Conservation (phyloP, 192 early-diverging fungal genomes). For the Podila verticillata region DNA sequence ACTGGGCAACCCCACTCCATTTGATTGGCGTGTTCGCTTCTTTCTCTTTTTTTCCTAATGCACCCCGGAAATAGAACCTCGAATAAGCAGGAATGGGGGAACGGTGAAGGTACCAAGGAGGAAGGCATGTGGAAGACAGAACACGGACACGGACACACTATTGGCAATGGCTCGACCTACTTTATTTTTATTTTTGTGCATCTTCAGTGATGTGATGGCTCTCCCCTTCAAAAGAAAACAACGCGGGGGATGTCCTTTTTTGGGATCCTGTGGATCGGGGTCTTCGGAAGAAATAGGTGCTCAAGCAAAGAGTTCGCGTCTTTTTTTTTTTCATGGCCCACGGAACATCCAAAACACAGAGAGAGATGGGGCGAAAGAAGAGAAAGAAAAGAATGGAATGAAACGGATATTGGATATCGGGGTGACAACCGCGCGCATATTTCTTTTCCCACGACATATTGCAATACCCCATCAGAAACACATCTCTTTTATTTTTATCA, state of each 20-base stretch:
- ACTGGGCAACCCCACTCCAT: too few species aligned
- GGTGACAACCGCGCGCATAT: too few species aligned
- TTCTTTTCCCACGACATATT: background rate
- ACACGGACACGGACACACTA: too few species aligned
- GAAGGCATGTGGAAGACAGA: too few species aligned
- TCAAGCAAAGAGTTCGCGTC: background rate
- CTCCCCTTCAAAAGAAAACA: background rate
- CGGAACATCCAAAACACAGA: conserved; percentile 68
- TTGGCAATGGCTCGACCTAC: too few species aligned
- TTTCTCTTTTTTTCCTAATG: background rate
- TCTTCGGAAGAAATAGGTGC: conserved; percentile 27
- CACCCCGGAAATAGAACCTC: too few species aligned
- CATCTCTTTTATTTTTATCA: background rate
- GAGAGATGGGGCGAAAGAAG: conserved; percentile 47
- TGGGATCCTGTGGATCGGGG: conserved; percentile 4
- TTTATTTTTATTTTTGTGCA: too few species aligned
- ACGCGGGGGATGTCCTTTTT: conserved; percentile 5
- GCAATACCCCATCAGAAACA: too few species aligned
- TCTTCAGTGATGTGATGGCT: too few species aligned
- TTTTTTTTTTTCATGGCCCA: conserved; percentile 86
- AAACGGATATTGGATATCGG: too few species aligned
- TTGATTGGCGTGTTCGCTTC: background rate
- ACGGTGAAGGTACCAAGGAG: too few species aligned
- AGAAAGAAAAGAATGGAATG: background rate
- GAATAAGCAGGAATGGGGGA: too few species aligned